phyloP scores from a whole-genome alignment of 2,329 filamentous ascomycete genomes.

The Orbilia oligospora region DNA sequence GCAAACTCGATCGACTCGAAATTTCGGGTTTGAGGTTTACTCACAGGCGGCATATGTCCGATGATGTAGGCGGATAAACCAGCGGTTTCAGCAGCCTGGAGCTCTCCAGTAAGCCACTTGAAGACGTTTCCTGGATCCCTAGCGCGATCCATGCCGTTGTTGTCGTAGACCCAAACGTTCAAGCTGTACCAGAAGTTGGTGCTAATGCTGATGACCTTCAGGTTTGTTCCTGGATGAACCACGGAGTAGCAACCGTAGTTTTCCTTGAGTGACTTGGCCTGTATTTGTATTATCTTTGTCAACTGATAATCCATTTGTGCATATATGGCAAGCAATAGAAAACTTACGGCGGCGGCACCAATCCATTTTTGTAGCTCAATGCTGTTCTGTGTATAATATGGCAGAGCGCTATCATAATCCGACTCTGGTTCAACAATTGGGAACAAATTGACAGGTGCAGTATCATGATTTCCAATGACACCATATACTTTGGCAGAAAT shows the following conservation, averaged over 20 bases:
- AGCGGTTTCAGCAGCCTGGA: slow-evolving; percentile 71
- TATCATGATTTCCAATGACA: slow-evolving; percentile 74
- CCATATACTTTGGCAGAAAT: slow-evolving; percentile 70
- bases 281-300: neutral
- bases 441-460: slow-evolving; percentile 72
- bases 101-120: slow-evolving; percentile 72
- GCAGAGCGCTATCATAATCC: slow-evolving; percentile 32
- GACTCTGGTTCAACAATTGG: slow-evolving; percentile 66
- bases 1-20: too few species aligned
- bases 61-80: slow-evolving; percentile 73
- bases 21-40: slow-evolving; percentile 2
- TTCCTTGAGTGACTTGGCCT: slow-evolving; percentile 63
- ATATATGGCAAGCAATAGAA: neutral
- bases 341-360: slow-evolving; percentile 44
- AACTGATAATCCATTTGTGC: neutral
- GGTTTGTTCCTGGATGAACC: slow-evolving; percentile 68
- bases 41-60: slow-evolving; percentile 73
- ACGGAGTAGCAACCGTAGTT: slow-evolving; percentile 69
- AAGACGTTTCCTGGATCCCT: slow-evolving; percentile 68
- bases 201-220: slow-evolving; percentile 74
- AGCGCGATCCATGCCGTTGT: slow-evolving; percentile 71
- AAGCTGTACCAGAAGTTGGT: slow-evolving; percentile 74
- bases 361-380: slow-evolving; percentile 49
- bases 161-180: slow-evolving; percentile 73
- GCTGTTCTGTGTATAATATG: slow-evolving; percentile 43